phyloP scores from a whole-genome alignment of 768 basidiomycete genomes.

The Tubosaeta brunneosetosa region DNA sequence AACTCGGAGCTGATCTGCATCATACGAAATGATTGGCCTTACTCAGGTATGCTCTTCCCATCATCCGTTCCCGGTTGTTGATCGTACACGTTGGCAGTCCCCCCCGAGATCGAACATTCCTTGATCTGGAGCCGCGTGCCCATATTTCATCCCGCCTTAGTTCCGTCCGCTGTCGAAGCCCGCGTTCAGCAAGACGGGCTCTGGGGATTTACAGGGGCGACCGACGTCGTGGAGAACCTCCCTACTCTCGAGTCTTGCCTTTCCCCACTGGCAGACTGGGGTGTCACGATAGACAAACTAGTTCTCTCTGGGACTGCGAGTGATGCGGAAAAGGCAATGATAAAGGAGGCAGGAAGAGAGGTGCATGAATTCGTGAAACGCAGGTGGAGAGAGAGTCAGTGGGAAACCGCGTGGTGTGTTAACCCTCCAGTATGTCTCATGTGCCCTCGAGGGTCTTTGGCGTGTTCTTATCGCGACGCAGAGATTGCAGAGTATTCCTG shows the following conservation, averaged over 20 bases:
- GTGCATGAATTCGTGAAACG: conserved; percentile 59
- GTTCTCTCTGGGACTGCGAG: conserved; percentile 48
- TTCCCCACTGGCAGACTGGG: conserved; percentile 67
- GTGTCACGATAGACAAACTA: conserved; percentile 57
- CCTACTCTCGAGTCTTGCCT: conserved; percentile 54
- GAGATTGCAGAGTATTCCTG: conserved; percentile 80
- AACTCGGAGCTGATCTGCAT: conserved; percentile 54
- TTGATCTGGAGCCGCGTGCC: conserved; percentile 77
- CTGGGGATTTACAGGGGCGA: conserved; percentile 73
- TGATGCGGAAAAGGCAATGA: conserved; percentile 47
- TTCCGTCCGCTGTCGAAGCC: conserved; percentile 45
- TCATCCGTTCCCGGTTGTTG: neutral
- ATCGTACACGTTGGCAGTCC: conserved; percentile 40
- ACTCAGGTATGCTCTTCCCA: conserved; percentile 51
- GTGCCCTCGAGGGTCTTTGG: neutral
- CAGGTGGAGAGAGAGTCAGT: conserved; percentile 66
- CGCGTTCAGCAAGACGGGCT: conserved; percentile 72
- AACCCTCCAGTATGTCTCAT: conserved; percentile 68
- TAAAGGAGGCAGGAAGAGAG: conserved; percentile 50
- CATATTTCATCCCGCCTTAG: conserved; percentile 57
- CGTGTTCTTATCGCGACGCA: conserved; percentile 23
- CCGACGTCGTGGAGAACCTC: conserved; percentile 53
- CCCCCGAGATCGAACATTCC: conserved; percentile 66
- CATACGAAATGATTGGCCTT: conserved; percentile 85
- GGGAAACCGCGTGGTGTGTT: conserved; percentile 92